Evolutionary conservation across 495 filamentous ascomycete genomes (phyloP), one percentile per base, ranked within the genome.

Genomic region (Cercophora sp.): DNA sequence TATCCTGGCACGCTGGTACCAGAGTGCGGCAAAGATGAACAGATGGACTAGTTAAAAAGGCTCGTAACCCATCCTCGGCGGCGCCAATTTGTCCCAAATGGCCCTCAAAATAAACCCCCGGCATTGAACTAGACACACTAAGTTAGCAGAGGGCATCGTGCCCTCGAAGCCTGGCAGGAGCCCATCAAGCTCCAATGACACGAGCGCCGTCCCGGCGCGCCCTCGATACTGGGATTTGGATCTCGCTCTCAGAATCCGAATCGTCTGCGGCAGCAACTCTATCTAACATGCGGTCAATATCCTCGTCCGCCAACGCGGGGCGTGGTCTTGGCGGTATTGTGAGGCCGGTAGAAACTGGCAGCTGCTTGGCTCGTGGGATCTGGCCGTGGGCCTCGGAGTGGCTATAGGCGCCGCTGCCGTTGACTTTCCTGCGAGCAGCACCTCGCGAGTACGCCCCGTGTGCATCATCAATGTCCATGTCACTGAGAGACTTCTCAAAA

Each of bases 241-340:
- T 78, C 54, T 78, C 75, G 10, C 67, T 68, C 10, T 78, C 75
- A 5, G 73, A 77, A 45, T 78, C 75, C 8, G 73, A 75, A 32
- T 72, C 73, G 20, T 69, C 68, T 22, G 64, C 69, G 4, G 67
- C 70, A 6, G 59, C 67, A 2, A 61, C 73, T 10, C 64, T 61
- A 29, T 76, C 74, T 26, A 78, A 60, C 72, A 78, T 74, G 16
- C 70, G 55, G 31, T 78, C 73, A 35, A 77, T 70, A 3, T 78
- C 75, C 15, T 70, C 70, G 10, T 71, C 74, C 1, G 61, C 61
- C 20, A 77, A 39, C 3, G 56, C 57, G 0, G 63, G 66, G 40
- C 72, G 67, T 16, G 65, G 62, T 25, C 62, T 66, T 3, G 61
- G 57, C 13, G 63, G 48, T 10, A 67, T 66, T 15, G 65, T 62